Base-by-base conservation (phyloP, 164 flowering plant species). In the Platanus orientalis region DNA sequence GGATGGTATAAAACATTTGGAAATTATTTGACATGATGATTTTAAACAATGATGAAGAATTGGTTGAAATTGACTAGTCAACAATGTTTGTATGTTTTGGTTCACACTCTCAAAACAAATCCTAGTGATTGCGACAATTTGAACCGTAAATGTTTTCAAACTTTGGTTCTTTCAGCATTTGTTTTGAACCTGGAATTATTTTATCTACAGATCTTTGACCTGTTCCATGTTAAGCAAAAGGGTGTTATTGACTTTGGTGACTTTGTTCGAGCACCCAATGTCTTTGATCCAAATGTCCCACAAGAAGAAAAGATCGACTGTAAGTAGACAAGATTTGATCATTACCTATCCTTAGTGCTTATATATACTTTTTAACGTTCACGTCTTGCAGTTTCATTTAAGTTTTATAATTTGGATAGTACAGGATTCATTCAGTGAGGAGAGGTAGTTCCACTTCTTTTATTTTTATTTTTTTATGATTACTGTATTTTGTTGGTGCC, bases 191-290 rank as follows among this genome's bases (percentile, higher is more conserved):
- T 44, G 3, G 19, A 44, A 14, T 14, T 44, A 14, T 44, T 44
- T 57, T 36, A 47, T n/a, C 14, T 72, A 63, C 74, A 90, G 97
- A 80, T 88, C 59, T 90, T 90, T 69, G 90, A 90, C 71, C 52
- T 86, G 52, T 90, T 90, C 78, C 95, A 88, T 76, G 58, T 79
- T 59, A 90, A 90, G 60, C 81, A 75, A 27, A 86, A 90, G 63
- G 97, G 97, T n/a, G 95, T 86, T n/a, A 86, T 90, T 23, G 95
- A 90, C 42, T 86, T 86, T 76, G 97, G 91, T 21, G 97, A 90
- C 65, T 90, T 90, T 73, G 95, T 90, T 63, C 79, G 92, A 61
- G 81, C 97, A 52, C 56, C 88, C 56, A 79, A 83, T 25, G 79
- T 90, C 19, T 90, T 90, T 65, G 95, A 90, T 62, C 97, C 97